These are phyloP conservation scores for Cyamopsis tetragonoloba DNA, from an alignment of 306 rosid species.

Conservation along the genomic window DNA sequence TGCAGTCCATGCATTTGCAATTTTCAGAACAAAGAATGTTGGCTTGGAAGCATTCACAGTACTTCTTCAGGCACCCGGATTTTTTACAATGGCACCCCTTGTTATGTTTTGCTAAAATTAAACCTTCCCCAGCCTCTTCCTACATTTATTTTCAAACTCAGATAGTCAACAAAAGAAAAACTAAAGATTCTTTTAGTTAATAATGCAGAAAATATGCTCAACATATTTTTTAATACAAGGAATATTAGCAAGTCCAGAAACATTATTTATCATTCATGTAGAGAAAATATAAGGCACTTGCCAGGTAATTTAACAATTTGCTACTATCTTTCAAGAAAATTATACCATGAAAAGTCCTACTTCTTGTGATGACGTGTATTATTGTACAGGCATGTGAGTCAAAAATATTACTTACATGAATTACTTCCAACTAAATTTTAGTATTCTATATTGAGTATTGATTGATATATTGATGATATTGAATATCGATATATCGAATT, in stretches of 20 bases:
- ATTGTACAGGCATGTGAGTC: not conserved
- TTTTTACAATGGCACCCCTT: slow-evolving; percentile 99
- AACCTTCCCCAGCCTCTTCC: slow-evolving; percentile 91
- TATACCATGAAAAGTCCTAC: not conserved
- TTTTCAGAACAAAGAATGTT: slow-evolving; percentile 97
- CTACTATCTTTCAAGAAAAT: slow-evolving; percentile 8
- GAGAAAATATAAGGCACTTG: not conserved
- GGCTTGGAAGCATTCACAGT: slow-evolving; percentile 99
- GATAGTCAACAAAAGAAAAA: slow-evolving; percentile 15
- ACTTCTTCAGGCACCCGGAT: slow-evolving; percentile 96
- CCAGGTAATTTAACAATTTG: slow-evolving; percentile 11
- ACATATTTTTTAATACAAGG: not conserved
- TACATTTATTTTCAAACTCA: slow-evolving; percentile 39
- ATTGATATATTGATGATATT: too few relatives aligned
- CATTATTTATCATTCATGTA: not conserved
- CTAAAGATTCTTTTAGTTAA: not conserved
- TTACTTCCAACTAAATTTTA: not conserved
- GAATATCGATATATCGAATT: not conserved
- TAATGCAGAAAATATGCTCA: slow-evolving; percentile 2
- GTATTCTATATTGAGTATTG: not conserved
- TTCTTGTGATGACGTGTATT: not conserved
- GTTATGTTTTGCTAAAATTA: slow-evolving; percentile 86
- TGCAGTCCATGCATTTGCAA: slow-evolving; percentile 99
- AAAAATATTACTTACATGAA: not conserved
- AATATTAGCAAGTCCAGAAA: slow-evolving; percentile 10